Evolutionary conservation across 2,329 filamentous ascomycete species (phyloP).

Genomic region (Talaromyces pinophilus): DNA sequence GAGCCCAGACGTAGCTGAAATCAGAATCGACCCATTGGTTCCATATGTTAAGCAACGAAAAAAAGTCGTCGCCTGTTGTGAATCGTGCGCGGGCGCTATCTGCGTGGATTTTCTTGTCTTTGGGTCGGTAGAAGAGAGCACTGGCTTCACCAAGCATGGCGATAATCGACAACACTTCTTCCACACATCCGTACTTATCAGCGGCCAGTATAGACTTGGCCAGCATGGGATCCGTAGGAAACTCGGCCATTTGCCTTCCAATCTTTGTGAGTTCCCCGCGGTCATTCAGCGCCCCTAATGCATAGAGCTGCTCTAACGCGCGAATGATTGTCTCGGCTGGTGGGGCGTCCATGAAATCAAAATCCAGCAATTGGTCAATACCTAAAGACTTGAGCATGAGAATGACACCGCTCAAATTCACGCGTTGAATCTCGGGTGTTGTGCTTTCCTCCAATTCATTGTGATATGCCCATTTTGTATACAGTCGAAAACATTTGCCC

Average conservation of each 20-base stretch:
- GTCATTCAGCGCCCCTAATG: slow-evolving; percentile 84
- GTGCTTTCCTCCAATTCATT: slow-evolving; percentile 93
- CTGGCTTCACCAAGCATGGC: slow-evolving; percentile 88
- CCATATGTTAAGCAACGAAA: slow-evolving; percentile 64
- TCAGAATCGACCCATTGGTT: slow-evolving; percentile 94
- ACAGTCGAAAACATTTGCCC: slow-evolving; percentile 90
- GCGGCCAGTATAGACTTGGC: slow-evolving; percentile 86
- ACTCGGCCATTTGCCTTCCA: slow-evolving; percentile 92
- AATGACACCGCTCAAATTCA: slow-evolving; percentile 81
- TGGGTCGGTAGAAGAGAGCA: slow-evolving; percentile 88
- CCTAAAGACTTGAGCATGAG: slow-evolving; percentile 85
- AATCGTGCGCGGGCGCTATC: slow-evolving; percentile 78
- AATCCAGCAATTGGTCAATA: slow-evolving; percentile 88
- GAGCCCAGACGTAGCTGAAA: slow-evolving; percentile 82
- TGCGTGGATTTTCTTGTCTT: slow-evolving; percentile 96
- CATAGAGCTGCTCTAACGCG: slow-evolving; percentile 87
- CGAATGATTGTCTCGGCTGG: slow-evolving; percentile 86
- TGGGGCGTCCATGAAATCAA: slow-evolving; percentile 95
- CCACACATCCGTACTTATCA: slow-evolving; percentile 86
- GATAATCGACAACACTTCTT: slow-evolving; percentile 91
- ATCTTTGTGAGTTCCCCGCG: slow-evolving; percentile 86
- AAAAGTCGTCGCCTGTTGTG: no score
- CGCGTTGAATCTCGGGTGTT: slow-evolving; percentile 88
- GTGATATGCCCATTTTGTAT: slow-evolving; percentile 90
- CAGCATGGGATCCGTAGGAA: slow-evolving; percentile 89